phyloP scores from a whole-genome alignment of 768 basidiomycete genomes.

The Symmetrospora coprosmae region DNA sequence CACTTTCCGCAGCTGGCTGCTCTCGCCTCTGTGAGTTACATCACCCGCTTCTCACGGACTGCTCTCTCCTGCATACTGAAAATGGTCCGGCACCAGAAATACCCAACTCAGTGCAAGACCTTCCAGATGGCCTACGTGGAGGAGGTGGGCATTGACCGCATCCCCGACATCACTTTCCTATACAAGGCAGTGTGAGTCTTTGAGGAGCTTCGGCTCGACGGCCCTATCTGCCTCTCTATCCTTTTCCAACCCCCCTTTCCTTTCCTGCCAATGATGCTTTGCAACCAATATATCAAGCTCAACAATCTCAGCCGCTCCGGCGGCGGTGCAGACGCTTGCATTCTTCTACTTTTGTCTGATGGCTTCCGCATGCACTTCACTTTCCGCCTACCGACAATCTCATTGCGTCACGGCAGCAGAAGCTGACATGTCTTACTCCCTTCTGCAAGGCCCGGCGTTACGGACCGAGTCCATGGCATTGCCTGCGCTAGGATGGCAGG shows the following conservation, averaged over 20 bases:
- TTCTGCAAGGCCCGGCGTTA: neutral
- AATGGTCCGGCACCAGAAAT: neutral
- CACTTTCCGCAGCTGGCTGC: slow-evolving; percentile 74
- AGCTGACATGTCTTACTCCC: neutral
- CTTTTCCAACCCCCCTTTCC: neutral
- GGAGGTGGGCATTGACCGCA: slow-evolving; percentile 21
- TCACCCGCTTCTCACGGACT: neutral
- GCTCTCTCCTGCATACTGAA: neutral
- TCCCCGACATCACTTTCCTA: slow-evolving; percentile 69
- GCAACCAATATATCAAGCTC: slow-evolving; percentile 22
- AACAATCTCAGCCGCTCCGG: slow-evolving; percentile 13
- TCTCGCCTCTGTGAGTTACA: slow-evolving; percentile 32
- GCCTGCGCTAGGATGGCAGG: slow-evolving; percentile 16
- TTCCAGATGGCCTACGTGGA: slow-evolving; percentile 34
- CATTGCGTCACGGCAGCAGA: too few relatives aligned
- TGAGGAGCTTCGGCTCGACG: too few relatives aligned
- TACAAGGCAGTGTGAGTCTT: slow-evolving; percentile 48
- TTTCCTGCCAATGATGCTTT: slow-evolving; percentile 18
- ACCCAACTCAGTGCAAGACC: slow-evolving; percentile 8
- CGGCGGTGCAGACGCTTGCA: slow-evolving; percentile 3
- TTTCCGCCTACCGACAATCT: neutral
- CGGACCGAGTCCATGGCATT: slow-evolving; percentile 15
- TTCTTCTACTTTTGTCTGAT: slow-evolving; percentile 21
- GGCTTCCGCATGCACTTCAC: neutral
- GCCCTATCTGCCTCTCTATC: neutral